Evolutionary conservation across 805 yeast genomes (phyloP), one percentile per base, ranked within the genome.

Genomic region (Zygotorulaspora florentina): DNA sequence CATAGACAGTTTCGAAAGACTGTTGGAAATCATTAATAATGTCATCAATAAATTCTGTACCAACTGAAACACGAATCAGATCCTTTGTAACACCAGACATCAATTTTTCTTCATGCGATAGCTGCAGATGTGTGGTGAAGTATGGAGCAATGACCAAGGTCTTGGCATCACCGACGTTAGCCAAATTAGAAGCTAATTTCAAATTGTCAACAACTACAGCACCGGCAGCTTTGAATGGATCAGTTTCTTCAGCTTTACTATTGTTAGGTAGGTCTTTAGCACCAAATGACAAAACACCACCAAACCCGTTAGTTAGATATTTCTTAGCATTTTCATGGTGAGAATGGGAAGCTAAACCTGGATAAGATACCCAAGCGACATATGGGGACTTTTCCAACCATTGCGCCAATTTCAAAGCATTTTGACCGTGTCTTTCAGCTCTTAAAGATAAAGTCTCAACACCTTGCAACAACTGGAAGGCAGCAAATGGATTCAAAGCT

Each of bases 91-190:
- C 97, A 69, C 97, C 97, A 40, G 95, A 75, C 11, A 84, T 80
- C 35, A 70, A 46, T 71, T 87, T 87, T 73, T 88, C 97, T 54
- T 81, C 85, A 38, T 86, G 88, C 35, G 73, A 68, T 62, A 91
- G 77, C 73, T 93, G 98, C 66, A 88, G 90, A 70, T 91, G 99
- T 20, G 98, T 91, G 34, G 98, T 93, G 70, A 79, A 88, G 76
- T 84, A 90, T 54, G 99, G 99, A 44, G 96, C 90, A 67, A 91
- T 91, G 47, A 91, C 95, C 64, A 91, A 77, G 37, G 98, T 87
- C 74, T 91, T 93, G 41, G 91, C 83, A 63, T 91, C 99, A 64
- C 99, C 99, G 48, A 91, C 97, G 61, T 91, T 91, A 40, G 99
- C 98, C 64, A 93, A 80, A 72, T 89, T 87, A 27, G 96, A 84